Evolutionary conservation across 2,329 filamentous ascomycete genomes (phyloP).

Genomic region (Aspergillus awamori): DNA sequence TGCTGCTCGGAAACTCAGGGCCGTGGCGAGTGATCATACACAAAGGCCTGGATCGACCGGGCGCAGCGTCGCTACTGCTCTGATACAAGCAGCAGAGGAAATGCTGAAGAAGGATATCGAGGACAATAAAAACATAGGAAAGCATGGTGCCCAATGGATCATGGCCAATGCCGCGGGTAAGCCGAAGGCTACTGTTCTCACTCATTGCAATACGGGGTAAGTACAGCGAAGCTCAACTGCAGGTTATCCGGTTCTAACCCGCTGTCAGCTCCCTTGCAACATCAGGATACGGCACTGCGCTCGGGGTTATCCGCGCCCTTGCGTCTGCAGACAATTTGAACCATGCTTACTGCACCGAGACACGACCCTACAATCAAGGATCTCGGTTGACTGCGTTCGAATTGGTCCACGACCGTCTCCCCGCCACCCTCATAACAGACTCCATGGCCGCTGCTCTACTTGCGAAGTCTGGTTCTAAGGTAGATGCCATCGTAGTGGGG

Average conservation of each 20-base stretch:
- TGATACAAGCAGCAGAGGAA: conserved; percentile 77
- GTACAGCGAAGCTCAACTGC: conserved; percentile 20
- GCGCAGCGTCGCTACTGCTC: conserved; percentile 64
- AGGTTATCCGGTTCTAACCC: background rate
- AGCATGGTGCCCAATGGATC: conserved; percentile 82
- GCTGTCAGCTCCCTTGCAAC: conserved; percentile 79
- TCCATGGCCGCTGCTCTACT: conserved; percentile 94
- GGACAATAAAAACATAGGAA: conserved; percentile 85
- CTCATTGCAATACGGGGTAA: conserved; percentile 96
- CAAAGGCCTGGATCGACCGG: conserved; percentile 37
- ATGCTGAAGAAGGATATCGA: conserved; percentile 85
- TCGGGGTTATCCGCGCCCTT: conserved; percentile 89
- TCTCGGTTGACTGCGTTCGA: conserved; percentile 94
- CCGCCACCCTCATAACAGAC: conserved; percentile 88
- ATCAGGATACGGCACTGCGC: conserved; percentile 93
- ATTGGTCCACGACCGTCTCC: conserved; percentile 90
- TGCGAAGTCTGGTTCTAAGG: conserved; percentile 60
- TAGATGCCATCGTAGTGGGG: conserved; percentile 87
- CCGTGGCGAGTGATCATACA: conserved; percentile 56
- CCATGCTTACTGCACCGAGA: conserved; percentile 95
- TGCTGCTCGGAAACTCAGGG: conserved; percentile 78
- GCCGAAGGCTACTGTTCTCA: conserved; percentile 77
- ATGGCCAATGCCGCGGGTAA: conserved; percentile 57
- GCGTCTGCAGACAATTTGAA: conserved; percentile 66
- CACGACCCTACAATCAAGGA: conserved; percentile 95